Conservation (phyloP, 345 rosid species). For the Hibiscus syriacus region DNA sequence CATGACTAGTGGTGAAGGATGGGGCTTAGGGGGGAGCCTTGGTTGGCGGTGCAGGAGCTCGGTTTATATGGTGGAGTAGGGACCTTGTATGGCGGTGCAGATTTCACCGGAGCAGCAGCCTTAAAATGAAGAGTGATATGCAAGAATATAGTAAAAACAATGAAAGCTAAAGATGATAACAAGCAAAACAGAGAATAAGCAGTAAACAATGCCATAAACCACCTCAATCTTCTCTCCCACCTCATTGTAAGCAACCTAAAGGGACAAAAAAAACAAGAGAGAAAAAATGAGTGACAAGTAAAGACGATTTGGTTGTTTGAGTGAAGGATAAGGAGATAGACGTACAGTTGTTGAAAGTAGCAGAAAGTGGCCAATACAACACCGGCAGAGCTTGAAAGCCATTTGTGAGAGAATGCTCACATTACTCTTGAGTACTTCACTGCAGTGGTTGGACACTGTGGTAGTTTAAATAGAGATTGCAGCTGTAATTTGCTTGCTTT, state of each 20-base stretch:
- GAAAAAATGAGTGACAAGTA: neutral
- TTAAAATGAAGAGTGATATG: neutral
- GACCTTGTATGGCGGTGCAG: neutral
- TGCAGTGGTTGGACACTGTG: neutral
- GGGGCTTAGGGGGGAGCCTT: constrained; percentile 1
- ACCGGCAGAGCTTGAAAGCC: constrained; percentile 24
- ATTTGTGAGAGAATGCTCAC: constrained; percentile 13
- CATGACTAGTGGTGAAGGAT: too few relatives aligned
- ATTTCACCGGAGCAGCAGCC: neutral
- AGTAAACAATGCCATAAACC: neutral
- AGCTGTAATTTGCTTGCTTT: neutral
- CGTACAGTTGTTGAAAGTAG: constrained; percentile 25
- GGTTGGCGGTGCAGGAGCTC: neutral
- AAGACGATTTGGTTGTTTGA: neutral
- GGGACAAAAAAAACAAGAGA: too few relatives aligned
- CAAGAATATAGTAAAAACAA: neutral
- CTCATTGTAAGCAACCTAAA: constrained; percentile 4
- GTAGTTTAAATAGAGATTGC: neutral
- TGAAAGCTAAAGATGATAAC: neutral
- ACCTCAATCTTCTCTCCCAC: constrained; percentile 7
- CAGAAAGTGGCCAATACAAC: constrained; percentile 26
- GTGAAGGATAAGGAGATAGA: neutral
- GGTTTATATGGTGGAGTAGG: constrained; percentile 1
- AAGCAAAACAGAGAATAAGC: neutral
- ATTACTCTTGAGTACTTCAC: neutral